These are phyloP conservation scores for Tephrocybe sp. DNA, from an alignment of 768 basidiomycete genomes.

Conservation along the genomic window DNA sequence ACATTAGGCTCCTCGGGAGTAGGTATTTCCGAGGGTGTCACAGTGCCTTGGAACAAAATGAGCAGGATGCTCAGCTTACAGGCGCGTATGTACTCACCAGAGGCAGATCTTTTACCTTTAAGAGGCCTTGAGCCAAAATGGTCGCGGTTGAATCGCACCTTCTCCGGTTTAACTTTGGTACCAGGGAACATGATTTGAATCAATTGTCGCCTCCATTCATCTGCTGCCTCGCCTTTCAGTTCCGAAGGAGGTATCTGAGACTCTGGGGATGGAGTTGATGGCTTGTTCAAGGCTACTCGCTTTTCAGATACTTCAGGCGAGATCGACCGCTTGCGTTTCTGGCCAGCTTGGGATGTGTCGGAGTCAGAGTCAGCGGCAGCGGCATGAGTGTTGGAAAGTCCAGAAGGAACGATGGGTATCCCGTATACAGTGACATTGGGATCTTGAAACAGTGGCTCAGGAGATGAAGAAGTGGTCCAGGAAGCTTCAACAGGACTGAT, in stretches of 20 bases:
- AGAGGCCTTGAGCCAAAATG: neutral
- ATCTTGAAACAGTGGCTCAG: constrained; percentile 56
- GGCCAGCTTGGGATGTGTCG: constrained; percentile 16
- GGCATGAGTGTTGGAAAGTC: neutral
- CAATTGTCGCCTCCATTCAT: constrained; percentile 53
- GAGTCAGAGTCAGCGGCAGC: neutral
- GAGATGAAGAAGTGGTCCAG: constrained; percentile 20
- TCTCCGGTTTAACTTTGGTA: constrained; percentile 22
- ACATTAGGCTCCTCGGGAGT: too few species aligned
- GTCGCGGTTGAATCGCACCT: constrained; percentile 1
- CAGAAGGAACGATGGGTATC: constrained; percentile 40
- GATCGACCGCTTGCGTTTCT: constrained; percentile 44
- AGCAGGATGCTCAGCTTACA: too few species aligned
- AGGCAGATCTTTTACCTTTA: neutral
- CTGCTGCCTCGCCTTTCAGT: constrained; percentile 43
- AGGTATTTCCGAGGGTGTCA: too few species aligned
- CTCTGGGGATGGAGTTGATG: constrained; percentile 19
- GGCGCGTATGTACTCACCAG: neutral
- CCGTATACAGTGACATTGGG: constrained; percentile 63
- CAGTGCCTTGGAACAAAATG: too few species aligned
- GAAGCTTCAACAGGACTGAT: constrained; percentile 45
- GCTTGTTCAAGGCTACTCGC: constrained; percentile 13
- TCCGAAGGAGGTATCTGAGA: constrained; percentile 27
- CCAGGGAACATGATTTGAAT: constrained; percentile 64
- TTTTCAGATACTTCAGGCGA: constrained; percentile 39